Conservation (phyloP, 306 rosid species). For the Benincasa hispida region DNA sequence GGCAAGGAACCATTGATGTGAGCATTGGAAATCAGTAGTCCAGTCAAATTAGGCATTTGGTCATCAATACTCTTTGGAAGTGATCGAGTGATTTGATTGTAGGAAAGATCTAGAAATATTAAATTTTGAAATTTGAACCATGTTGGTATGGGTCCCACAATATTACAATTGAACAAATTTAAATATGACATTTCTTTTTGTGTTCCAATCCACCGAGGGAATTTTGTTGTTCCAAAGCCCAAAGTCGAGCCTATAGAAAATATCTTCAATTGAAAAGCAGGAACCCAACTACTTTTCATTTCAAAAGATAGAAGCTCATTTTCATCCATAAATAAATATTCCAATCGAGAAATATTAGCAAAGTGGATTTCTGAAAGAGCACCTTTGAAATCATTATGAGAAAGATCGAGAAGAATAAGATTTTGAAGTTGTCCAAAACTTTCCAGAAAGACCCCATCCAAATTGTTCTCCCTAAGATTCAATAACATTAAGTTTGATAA, state of each 20-base stretch:
- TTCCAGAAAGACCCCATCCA: not conserved
- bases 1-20: not conserved
- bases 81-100: not conserved
- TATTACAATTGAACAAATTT: not conserved
- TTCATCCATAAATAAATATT: too few relatives aligned
- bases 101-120: not conserved
- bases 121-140: not conserved
- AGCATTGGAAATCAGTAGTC: not conserved
- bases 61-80: not conserved
- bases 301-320: not conserved
- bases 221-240: not conserved
- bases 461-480: not conserved
- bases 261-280: not conserved
- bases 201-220: not conserved
- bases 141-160: not conserved
- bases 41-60: not conserved
- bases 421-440: not conserved
- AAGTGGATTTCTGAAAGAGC: slow-evolving; percentile 3
- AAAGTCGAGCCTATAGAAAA: not conserved
- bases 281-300: not conserved
- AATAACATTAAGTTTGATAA: not conserved
- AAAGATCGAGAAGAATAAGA: not conserved
- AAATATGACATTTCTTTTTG: not conserved
- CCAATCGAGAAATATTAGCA: slow-evolving; percentile 10
- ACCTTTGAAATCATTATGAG: not conserved